phyloP scores from a whole-genome alignment of 768 basidiomycete genomes.

The Sistotremastrum niveocremeum region DNA sequence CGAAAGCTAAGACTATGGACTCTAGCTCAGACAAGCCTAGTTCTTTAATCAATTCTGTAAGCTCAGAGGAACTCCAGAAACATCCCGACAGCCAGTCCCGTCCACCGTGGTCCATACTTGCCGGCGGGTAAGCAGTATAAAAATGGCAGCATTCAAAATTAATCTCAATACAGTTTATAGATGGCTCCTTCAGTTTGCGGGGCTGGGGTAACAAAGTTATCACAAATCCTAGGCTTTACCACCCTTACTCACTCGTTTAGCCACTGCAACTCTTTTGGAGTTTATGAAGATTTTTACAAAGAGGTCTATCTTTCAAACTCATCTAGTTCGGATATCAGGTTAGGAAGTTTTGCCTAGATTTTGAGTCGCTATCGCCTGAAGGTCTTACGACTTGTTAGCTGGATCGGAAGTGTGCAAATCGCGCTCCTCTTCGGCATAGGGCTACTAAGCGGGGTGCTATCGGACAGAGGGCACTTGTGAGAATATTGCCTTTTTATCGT shows the following conservation, averaged over 20 bases:
- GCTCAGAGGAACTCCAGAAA: no score
- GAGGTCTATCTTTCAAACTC: constrained; percentile 22
- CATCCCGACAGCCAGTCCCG: no score
- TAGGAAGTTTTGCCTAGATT: not conserved
- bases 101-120: no score
- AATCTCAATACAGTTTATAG: constrained; percentile 5
- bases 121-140: no score
- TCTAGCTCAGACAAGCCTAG: no score
- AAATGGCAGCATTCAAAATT: no score
- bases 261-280: constrained; percentile 27
- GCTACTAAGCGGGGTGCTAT: constrained; percentile 31
- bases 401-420: constrained; percentile 38
- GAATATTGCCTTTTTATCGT: constrained; percentile 5
- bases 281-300: constrained; percentile 33
- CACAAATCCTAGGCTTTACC: not conserved
- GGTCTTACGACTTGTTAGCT: constrained; percentile 13
- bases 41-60: no score
- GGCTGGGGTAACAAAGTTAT: constrained; percentile 17
- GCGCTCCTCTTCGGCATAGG: constrained; percentile 32
- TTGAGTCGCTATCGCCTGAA: not conserved
- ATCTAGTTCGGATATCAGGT: constrained; percentile 28
- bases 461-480: constrained; percentile 42
- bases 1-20: no score
- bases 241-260: constrained; percentile 8
- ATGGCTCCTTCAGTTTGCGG: constrained; percentile 26